Percentiles rank a stretch among this genome's conserved stretches.
phyloP scores from a whole-genome alignment of 345 rosid species.

The Brassica cretica region DNA sequence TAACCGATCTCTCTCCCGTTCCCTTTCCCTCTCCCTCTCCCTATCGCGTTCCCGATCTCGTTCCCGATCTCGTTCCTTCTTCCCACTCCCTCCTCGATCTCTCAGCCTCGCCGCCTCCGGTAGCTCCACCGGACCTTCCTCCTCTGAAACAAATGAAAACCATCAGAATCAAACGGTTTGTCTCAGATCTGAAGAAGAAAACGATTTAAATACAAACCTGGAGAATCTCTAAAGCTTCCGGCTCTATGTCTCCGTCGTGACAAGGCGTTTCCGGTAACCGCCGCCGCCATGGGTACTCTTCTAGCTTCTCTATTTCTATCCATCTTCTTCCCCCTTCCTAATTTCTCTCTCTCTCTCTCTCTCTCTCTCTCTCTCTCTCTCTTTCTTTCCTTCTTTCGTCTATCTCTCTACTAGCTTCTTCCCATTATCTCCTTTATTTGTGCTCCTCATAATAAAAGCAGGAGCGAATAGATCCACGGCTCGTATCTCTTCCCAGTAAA shows the following conservation, averaged over 20 bases:
- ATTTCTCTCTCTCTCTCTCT: slow-evolving; percentile 33
- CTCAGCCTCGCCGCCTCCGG: slow-evolving; percentile 78
- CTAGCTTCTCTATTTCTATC: slow-evolving; percentile 92
- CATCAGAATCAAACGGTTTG: background rate
- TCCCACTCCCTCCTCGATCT: slow-evolving; percentile 61
- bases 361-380: slow-evolving; percentile 33
- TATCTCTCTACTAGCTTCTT: slow-evolving; percentile 34
- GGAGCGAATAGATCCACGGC: slow-evolving; percentile 63
- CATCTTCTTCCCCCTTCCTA: slow-evolving; percentile 42
- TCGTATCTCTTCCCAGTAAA: slow-evolving; percentile 45
- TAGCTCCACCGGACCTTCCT: slow-evolving; percentile 76
- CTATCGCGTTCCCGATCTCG: slow-evolving; percentile 40
- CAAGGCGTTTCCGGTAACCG: slow-evolving; percentile 67
- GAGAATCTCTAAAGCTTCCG: slow-evolving; percentile 78
- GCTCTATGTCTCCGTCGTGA: slow-evolving; percentile 78
- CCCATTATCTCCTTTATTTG: slow-evolving; percentile 56
- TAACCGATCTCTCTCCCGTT: slow-evolving; percentile 72
- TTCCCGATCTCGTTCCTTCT: slow-evolving; percentile 78
- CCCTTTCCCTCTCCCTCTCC: slow-evolving; percentile 61
- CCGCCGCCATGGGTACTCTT: slow-evolving; percentile 68
- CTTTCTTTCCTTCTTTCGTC: slow-evolving; percentile 28
- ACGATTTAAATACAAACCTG: slow-evolving; percentile 48
- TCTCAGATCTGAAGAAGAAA: slow-evolving; percentile 30
- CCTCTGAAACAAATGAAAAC: slow-evolving; percentile 51
- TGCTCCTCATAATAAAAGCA: slow-evolving; percentile 55